Conservation (phyloP, 352 stramenopile species). For the Pythium pyrilobum region DNA sequence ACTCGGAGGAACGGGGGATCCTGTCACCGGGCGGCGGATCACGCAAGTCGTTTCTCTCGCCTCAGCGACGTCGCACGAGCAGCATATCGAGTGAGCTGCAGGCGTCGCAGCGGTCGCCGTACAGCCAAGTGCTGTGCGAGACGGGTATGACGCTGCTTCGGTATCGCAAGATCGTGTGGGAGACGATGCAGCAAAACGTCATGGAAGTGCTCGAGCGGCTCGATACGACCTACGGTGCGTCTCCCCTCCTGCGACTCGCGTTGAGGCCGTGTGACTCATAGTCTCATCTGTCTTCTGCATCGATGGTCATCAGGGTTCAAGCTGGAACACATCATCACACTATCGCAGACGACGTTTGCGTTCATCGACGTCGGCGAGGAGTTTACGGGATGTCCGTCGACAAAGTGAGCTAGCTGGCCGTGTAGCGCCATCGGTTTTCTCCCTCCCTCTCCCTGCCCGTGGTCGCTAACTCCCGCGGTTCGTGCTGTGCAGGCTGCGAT, state of each 20-base stretch:
- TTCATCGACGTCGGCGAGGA: slow-evolving; percentile 85
- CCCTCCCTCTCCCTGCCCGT: no score
- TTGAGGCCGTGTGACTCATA: background rate
- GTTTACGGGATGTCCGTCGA: slow-evolving; percentile 65
- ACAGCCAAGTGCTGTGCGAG: slow-evolving; percentile 67
- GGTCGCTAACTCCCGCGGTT: no score
- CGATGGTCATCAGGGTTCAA: slow-evolving; percentile 51
- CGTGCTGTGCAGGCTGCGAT: slow-evolving; percentile 50
- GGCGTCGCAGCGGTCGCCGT: slow-evolving; percentile 29
- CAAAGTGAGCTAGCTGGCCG: slow-evolving; percentile 41
- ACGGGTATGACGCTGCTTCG: slow-evolving; percentile 73
- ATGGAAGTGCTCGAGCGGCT: slow-evolving; percentile 67
- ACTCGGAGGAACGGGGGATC: background rate
- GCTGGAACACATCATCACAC: slow-evolving; percentile 82
- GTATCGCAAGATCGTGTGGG: slow-evolving; percentile 83
- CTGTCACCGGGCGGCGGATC: background rate
- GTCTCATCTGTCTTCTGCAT: no score
- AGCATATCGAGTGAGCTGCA: slow-evolving; percentile 21
- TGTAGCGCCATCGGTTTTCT: background rate
- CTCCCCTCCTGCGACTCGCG: background rate
- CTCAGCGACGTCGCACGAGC: slow-evolving; percentile 29
- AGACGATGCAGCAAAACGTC: slow-evolving; percentile 80
- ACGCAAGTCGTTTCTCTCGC: slow-evolving; percentile 15
- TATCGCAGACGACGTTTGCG: slow-evolving; percentile 66
- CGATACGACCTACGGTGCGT: slow-evolving; percentile 62